Conservation (phyloP, 2,329 filamentous ascomycete species). For the Purpureocillium lavendulum region DNA sequence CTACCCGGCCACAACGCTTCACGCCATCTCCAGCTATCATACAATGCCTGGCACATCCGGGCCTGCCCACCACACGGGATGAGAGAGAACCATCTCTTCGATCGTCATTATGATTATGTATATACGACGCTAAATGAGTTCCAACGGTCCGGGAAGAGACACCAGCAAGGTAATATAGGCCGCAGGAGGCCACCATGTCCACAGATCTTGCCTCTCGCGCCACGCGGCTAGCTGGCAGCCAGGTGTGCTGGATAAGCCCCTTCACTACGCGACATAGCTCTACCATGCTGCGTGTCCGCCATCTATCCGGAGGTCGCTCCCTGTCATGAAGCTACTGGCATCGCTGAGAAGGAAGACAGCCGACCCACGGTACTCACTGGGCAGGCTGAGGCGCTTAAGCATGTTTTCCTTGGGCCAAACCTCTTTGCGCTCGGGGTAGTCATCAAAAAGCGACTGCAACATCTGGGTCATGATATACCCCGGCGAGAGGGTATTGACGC, state of each 20-base stretch:
- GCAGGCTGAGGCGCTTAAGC: constrained; percentile 60
- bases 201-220: no score
- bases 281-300: constrained; percentile 60
- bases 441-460: constrained; percentile 71
- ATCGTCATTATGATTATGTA: constrained; percentile 2
- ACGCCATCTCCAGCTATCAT: no score
- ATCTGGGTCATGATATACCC: constrained; percentile 78
- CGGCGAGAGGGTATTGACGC: constrained; percentile 74
- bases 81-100: no score
- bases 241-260: not conserved
- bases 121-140: no score
- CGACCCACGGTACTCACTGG: constrained; percentile 63
- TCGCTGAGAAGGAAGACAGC: constrained; percentile 67
- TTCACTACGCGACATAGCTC: not conserved
- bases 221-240: not conserved
- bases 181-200: no score
- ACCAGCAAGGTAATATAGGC: no score
- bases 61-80: no score
- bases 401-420: constrained; percentile 83
- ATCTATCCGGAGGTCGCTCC: constrained; percentile 61
- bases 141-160: no score
- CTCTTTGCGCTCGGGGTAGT: constrained; percentile 57
- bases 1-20: not conserved
- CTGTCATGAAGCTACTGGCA: constrained; percentile 67
- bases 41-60: no score